Conservation (phyloP, 768 basidiomycete species). For the Lanmaoa pseudosensibilis region DNA sequence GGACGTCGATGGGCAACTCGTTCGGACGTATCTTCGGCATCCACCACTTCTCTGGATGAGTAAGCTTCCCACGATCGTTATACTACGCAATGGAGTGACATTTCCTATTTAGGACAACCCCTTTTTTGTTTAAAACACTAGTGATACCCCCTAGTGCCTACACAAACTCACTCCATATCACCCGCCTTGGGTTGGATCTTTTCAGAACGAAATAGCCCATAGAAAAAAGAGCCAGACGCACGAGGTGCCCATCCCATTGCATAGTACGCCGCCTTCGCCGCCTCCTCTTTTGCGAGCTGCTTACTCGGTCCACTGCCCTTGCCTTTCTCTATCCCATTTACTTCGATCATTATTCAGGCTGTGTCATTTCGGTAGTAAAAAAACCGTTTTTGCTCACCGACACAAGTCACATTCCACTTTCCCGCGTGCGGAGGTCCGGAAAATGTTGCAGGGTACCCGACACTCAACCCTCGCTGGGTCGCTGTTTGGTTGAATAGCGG, state of each 20-base stretch:
- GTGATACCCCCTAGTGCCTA: too few relatives aligned
- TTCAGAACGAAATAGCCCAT: not conserved
- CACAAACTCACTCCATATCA: conserved; percentile 2
- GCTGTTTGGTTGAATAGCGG: conserved; percentile 77
- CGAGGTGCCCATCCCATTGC: conserved; percentile 72
- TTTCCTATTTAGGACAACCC: conserved; percentile 23
- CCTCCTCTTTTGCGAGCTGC: conserved; percentile 77
- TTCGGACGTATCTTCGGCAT: conserved; percentile 29
- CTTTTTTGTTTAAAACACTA: not conserved
- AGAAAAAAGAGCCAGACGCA: conserved; percentile 18
- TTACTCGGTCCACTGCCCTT: conserved; percentile 65
- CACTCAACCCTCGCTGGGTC: conserved; percentile 58
- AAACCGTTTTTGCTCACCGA: conserved; percentile 51
- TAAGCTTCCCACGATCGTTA: conserved; percentile 26
- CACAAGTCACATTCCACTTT: conserved; percentile 63
- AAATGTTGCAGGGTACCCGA: conserved; percentile 61
- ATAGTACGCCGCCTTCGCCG: conserved; percentile 68
- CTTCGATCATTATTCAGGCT: conserved; percentile 35
- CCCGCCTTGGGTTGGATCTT: conserved; percentile 13
- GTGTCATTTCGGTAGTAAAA: not conserved
- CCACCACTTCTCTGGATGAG: conserved; percentile 17
- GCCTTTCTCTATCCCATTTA: conserved; percentile 70
- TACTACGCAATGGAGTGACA: conserved; percentile 2
- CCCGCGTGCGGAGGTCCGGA: conserved; percentile 68
- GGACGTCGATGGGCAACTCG: conserved; percentile 16